Conservation (phyloP, 352 stramenopile species). For the Pythium sukuiense region DNA sequence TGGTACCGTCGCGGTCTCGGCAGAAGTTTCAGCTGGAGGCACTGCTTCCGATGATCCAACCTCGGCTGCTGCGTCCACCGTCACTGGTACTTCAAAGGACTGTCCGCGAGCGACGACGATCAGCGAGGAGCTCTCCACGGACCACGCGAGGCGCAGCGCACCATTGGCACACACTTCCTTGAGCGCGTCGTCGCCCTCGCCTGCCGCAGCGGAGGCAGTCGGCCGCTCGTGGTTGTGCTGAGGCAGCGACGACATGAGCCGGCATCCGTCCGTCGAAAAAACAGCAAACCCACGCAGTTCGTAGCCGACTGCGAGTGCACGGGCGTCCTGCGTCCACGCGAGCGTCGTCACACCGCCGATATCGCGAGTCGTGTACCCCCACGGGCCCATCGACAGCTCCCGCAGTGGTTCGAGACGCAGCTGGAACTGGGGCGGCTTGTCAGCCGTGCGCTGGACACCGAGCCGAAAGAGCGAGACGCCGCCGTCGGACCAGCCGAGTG, state of each 20-base stretch:
- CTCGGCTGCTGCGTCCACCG: not conserved
- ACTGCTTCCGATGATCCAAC: not conserved
- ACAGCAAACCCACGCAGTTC: constrained; percentile 71
- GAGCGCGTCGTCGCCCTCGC: constrained; percentile 5
- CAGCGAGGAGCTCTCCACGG: constrained; percentile 55
- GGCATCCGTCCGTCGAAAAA: constrained; percentile 78
- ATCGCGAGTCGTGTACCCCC: constrained; percentile 61
- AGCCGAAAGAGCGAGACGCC: constrained; percentile 67
- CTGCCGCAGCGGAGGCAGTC: constrained; percentile 10
- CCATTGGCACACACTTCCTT: constrained; percentile 70
- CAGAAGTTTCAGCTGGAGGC: not conserved
- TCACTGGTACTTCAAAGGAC: constrained; percentile 34
- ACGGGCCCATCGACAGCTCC: constrained; percentile 58
- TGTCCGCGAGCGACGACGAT: constrained; percentile 60
- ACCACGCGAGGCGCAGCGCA: constrained; percentile 63
- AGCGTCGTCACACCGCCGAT: constrained; percentile 60
- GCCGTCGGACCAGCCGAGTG: constrained; percentile 75
- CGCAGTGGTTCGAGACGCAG: constrained; percentile 58
- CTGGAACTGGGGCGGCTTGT: constrained; percentile 2
- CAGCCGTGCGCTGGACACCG: constrained; percentile 27
- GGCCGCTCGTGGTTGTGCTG: constrained; percentile 67
- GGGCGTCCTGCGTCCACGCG: constrained; percentile 65
- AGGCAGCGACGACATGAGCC: constrained; percentile 80
- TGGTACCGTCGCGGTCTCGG: not conserved
- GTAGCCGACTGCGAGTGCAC: constrained; percentile 67